Base-by-base conservation (phyloP, 2,329 filamentous ascomycete genomes). In the Diplodia intermedia region DNA sequence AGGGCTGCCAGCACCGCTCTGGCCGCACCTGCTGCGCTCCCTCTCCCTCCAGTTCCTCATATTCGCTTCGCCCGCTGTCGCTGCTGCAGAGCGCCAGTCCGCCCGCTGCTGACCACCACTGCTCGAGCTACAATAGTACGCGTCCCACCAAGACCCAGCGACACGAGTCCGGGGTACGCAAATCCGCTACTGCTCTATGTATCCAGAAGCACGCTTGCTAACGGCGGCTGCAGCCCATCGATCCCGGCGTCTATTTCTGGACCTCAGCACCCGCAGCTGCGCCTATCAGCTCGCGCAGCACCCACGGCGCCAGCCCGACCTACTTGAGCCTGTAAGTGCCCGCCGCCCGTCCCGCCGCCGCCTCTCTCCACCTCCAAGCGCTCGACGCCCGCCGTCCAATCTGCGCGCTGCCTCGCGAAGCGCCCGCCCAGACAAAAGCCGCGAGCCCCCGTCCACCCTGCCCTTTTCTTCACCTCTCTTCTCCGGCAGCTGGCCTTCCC, bases 381-480 rank as follows among this genome's bases (percentile, higher is more conserved):
- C 66, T 40, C 47, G 20, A 7, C 40, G 26, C 20, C 11, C 20
- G 36, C 31, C 47, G 36, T 18, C 67, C 63, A 65, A 69, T 69
- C 67, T 38, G 56, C 67, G 53, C 60, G 23, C 36, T 66, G 62
- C 54, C 54, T 33, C 47, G 75, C 75, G 69, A 80, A 79, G 77
- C 78, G 78, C 79, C 75, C 70, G 68, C 71, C 71, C 72, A 75
- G 70, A 76, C 78, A 79, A 79, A 80, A 81, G 73, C 74, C 73
- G 75, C 55, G 31, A 76, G 76, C 74, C 75, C 75, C 77, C 76
- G 75, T 75, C 73, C 73, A 70, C 73, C 66, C 68, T 33, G 57
- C 71, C 70, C 72, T 66, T 73, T 73, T 71, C 72, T 73, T 70
- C 57, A 55, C 40, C 47, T 71, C 68, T 69, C 70, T 74, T 75